phyloP scores from a whole-genome alignment of 2,329 filamentous ascomycete genomes.

The Xylaria sp. region DNA sequence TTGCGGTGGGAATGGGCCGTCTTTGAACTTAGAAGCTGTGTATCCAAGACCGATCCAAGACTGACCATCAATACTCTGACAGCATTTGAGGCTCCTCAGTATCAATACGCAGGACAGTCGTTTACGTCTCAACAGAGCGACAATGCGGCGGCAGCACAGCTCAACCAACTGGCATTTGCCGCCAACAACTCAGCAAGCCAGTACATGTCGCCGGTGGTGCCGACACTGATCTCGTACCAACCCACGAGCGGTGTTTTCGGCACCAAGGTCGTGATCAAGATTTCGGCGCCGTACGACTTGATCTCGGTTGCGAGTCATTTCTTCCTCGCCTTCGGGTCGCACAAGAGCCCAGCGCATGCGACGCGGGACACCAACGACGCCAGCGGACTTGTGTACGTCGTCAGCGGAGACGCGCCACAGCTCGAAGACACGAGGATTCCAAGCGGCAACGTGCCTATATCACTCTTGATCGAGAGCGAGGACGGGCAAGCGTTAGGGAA shows the following conservation, averaged over 20 bases:
- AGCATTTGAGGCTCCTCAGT: slow-evolving; percentile 69
- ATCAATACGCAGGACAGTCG: slow-evolving; percentile 61
- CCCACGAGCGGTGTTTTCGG: slow-evolving; percentile 75
- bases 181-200: slow-evolving; percentile 72
- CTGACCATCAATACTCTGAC: slow-evolving; percentile 18
- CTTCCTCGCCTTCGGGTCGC: slow-evolving; percentile 80
- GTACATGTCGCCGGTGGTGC: slow-evolving; percentile 71
- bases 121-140: slow-evolving; percentile 61
- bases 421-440: slow-evolving; percentile 61
- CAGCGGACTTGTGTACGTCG: slow-evolving; percentile 74
- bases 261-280: slow-evolving; percentile 76
- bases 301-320: slow-evolving; percentile 67
- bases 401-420: slow-evolving; percentile 77
- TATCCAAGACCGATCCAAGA: slow-evolving; percentile 42
- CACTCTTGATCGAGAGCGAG: slow-evolving; percentile 63
- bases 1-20: background rate
- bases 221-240: slow-evolving; percentile 74
- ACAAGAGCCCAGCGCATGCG: slow-evolving; percentile 74
- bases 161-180: slow-evolving; percentile 66
- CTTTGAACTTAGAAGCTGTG: slow-evolving; percentile 5
- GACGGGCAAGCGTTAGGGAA: slow-evolving; percentile 64
- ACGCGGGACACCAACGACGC: slow-evolving; percentile 68
- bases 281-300: slow-evolving; percentile 80
- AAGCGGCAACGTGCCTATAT: slow-evolving; percentile 64
- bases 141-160: slow-evolving; percentile 60